phyloP scores from a whole-genome alignment of 768 basidiomycete species.

The Amanita pallidorosea region DNA sequence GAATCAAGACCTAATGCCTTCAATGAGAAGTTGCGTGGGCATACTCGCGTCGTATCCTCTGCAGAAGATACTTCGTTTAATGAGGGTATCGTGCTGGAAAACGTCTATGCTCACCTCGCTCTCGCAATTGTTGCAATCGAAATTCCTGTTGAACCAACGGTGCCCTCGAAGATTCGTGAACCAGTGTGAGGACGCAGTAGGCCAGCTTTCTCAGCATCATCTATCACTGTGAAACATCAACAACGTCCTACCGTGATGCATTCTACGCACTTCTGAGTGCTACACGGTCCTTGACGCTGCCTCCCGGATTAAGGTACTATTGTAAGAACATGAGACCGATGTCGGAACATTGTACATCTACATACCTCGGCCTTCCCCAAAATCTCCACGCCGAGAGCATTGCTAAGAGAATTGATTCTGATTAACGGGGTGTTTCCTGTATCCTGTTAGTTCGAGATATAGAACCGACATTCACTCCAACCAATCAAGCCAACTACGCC shows the following conservation, averaged over 20 bases:
- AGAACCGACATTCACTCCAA: constrained; percentile 18
- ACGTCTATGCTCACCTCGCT: constrained; percentile 48
- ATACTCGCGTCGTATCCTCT: constrained; percentile 86
- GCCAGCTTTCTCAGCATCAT: constrained; percentile 82
- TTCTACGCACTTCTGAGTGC: constrained; percentile 65
- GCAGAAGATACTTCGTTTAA: not conserved
- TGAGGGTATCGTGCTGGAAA: not conserved
- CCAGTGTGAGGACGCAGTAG: constrained; percentile 78
- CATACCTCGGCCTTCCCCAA: constrained; percentile 89
- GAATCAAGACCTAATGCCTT: constrained; percentile 14
- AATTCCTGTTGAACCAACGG: constrained; percentile 92
- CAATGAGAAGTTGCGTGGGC: constrained; percentile 12
- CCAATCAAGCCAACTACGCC: constrained; percentile 85
- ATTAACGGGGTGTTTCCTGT: constrained; percentile 91
- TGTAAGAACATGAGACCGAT: not conserved
- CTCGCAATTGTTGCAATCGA: constrained; percentile 89
- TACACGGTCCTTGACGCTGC: constrained; percentile 97
- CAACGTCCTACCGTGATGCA: not conserved
- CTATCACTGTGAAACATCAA: constrained; percentile 54
- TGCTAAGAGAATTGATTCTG: constrained; percentile 83
- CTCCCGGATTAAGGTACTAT: constrained; percentile 97
- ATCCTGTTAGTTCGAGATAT: not conserved
- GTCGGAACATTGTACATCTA: not conserved
- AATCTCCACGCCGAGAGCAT: constrained; percentile 88
- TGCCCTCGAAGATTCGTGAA: constrained; percentile 94